phyloP scores from a whole-genome alignment of 2,329 filamentous ascomycete genomes.

The Pseudogymnoascus sp. region DNA sequence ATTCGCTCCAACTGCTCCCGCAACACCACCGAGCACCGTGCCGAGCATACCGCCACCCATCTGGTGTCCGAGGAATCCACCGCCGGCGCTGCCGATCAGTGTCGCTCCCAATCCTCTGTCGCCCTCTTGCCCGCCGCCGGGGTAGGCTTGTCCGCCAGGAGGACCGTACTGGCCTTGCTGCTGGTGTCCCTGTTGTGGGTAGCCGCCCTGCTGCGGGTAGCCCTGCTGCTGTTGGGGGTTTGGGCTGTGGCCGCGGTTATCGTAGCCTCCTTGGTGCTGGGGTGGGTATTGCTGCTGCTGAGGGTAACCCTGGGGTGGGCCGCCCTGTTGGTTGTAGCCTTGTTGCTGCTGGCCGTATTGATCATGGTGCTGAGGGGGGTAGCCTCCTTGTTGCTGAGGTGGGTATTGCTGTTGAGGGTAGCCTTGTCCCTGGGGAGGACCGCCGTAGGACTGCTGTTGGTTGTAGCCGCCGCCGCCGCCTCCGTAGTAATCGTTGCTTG shows the following conservation, averaged over 20 bases:
- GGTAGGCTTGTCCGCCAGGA: slow-evolving; percentile 12
- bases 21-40: slow-evolving; percentile 44
- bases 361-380: slow-evolving; percentile 8
- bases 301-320: slow-evolving; percentile 16
- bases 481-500: slow-evolving; percentile 25
- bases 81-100: slow-evolving; percentile 44
- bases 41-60: slow-evolving; percentile 46
- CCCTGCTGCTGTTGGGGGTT: background rate
- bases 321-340: background rate
- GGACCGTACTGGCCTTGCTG: slow-evolving; percentile 10
- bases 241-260: slow-evolving; percentile 16
- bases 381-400: slow-evolving; percentile 13
- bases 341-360: slow-evolving; percentile 7
- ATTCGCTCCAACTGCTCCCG: slow-evolving; percentile 49
- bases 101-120: slow-evolving; percentile 50
- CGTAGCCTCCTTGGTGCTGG: slow-evolving; percentile 15
- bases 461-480: slow-evolving; percentile 14
- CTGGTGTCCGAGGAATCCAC: slow-evolving; percentile 47
- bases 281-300: slow-evolving; percentile 21
- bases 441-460: slow-evolving; percentile 17
- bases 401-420: slow-evolving; percentile 12
- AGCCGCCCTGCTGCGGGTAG: background rate
- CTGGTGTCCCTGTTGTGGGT: slow-evolving; percentile 10
- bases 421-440: slow-evolving; percentile 16
- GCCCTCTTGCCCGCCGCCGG: slow-evolving; percentile 30